Conservation (phyloP, 139 green algal species). For the Chlorella ohadii region DNA sequence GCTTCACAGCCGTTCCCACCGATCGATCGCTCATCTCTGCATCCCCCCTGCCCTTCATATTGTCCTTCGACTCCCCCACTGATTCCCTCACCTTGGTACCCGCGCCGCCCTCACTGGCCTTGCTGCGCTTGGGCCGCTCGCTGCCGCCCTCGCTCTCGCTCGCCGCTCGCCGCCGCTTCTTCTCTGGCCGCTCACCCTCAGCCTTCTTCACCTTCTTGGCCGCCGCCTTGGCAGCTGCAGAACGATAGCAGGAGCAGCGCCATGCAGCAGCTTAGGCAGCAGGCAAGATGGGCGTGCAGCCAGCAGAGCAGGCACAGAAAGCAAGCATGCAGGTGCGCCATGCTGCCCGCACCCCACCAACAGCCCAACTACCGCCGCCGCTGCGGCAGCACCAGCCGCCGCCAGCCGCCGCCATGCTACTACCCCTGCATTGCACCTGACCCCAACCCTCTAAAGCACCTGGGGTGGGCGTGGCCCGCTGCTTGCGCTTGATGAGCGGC, state of each 20-base stretch:
- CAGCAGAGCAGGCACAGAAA: no score
- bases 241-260: neutral
- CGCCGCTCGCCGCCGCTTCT: neutral
- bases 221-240: neutral
- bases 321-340: no score
- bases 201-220: neutral
- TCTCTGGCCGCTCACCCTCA: neutral
- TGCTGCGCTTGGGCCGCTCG: slow-evolving; percentile 10
- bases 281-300: neutral
- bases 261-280: neutral
- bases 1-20: neutral
- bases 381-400: no score
- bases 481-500: slow-evolving; percentile 16
- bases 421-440: no score
- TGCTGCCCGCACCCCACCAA: no score
- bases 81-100: neutral
- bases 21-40: no score
- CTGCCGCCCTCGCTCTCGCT: neutral
- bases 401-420: no score
- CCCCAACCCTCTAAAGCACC: no score
- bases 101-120: neutral
- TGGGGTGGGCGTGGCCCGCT: neutral
- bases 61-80: no score
- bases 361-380: no score
- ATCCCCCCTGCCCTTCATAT: no score